Base-by-base conservation (phyloP, 176 grass and related monocot species). In the Juncus inflexus region DNA sequence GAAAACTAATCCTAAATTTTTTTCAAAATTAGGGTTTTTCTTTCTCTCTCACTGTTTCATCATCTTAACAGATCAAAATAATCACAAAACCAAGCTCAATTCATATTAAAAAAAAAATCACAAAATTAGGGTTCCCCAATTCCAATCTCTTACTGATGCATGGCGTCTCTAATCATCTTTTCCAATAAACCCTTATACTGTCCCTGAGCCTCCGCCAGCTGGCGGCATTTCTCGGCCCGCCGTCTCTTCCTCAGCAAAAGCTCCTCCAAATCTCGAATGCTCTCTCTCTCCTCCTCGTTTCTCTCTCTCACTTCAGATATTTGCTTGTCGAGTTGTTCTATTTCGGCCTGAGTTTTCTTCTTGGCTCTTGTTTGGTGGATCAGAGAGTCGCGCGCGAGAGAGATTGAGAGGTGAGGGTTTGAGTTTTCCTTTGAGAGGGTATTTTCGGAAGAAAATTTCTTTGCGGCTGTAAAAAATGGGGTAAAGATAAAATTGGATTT, bases 131-230 rank as follows among this genome's bases (percentile, higher is more conserved):
- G 15, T 47, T 47, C 49, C 40, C 49, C 40, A 76, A 49, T 41
- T 52, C 74, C 12, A 9, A 65, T 15, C 87, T 15, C 87, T 91
- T 89, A 99, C 94, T 92, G 88, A 67, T 99, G 88, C 94, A 99
- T 99, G 45, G 94, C 83, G 52, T 99, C 94, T 61, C 94, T 82
- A 68, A 99, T 92, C 94, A 99, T 99, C 80, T 99, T 99, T 80
- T 99, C 94, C n/a, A 99, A 72, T 15, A 86, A 83, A 0, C 71
- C 67, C 80, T 99, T 99, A 78, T 99, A 92, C 50, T 87, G 85
- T 14, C 88, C 87, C 62, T 92, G 94, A 43, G 88, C 82, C 38
- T 99, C 94, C 7, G 94, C 83, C 74, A 99, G 73, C 55, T 86
- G 83, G 3, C 80, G 83, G 0, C 77, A 80, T 66, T 92, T 99